phyloP scores from a whole-genome alignment of 2,329 filamentous ascomycete species.

The Cephalotrichum gorgonifer region DNA sequence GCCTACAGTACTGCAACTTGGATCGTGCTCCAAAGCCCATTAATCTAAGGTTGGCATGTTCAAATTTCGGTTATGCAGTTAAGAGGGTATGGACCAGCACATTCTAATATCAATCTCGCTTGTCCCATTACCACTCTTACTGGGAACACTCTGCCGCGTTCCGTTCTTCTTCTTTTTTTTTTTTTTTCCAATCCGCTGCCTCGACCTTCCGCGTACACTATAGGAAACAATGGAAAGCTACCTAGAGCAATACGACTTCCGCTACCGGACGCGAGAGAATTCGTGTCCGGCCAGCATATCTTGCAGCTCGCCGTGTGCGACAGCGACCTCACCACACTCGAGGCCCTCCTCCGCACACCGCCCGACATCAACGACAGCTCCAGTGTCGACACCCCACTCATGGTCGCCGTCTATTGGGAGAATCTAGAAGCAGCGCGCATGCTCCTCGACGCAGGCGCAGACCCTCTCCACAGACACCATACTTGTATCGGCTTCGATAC shows the following conservation, averaged over 20 bases:
- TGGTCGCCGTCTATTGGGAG: slow-evolving; percentile 7
- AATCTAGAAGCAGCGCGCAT: slow-evolving; percentile 8
- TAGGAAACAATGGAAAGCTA: background rate
- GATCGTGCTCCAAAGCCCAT: background rate
- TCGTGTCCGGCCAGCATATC: background rate
- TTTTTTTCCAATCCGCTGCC: background rate
- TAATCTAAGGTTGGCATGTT: no score
- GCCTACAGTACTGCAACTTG: no score
- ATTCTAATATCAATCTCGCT: background rate
- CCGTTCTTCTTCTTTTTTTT: background rate
- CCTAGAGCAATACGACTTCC: background rate
- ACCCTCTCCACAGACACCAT: slow-evolving; percentile 1
- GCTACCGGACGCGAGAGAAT: background rate
- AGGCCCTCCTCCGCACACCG: background rate
- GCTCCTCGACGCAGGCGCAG: slow-evolving; percentile 8
- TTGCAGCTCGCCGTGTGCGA: background rate
- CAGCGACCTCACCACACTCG: background rate
- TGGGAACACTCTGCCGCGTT: background rate
- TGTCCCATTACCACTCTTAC: background rate
- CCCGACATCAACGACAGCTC: background rate
- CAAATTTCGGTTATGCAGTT: no score
- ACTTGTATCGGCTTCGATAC: background rate
- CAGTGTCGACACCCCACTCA: slow-evolving; percentile 4
- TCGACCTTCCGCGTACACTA: background rate
- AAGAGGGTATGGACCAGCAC: no score